These are phyloP conservation scores for Clitopilus passeckerianus DNA, from an alignment of 768 basidiomycete genomes.

Conservation along the genomic window DNA sequence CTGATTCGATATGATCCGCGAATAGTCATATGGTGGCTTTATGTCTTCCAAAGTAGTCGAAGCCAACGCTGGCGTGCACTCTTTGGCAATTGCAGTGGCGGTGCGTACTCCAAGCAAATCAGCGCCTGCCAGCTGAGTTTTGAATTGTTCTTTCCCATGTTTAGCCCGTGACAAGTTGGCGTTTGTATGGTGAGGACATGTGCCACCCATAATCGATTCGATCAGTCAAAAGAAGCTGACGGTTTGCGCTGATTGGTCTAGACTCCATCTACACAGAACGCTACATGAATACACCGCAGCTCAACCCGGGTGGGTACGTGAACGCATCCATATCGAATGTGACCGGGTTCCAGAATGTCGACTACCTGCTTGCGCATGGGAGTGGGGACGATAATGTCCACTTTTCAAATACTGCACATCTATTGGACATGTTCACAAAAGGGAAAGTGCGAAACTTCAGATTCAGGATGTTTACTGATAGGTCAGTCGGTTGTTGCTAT, in stretches of 20 bases:
- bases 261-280: slow-evolving; percentile 98
- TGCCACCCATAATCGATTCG: background rate
- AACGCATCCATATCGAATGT: slow-evolving; percentile 87
- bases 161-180: slow-evolving; percentile 87
- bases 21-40: slow-evolving; percentile 92
- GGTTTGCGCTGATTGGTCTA: slow-evolving; percentile 18
- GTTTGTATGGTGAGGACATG: slow-evolving; percentile 57
- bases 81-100: slow-evolving; percentile 87
- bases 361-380: slow-evolving; percentile 87
- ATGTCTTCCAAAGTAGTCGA: slow-evolving; percentile 93
- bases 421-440: slow-evolving; percentile 90
- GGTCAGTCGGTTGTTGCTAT: slow-evolving; percentile 39
- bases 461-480: slow-evolving; percentile 97
- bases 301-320: slow-evolving; percentile 84
- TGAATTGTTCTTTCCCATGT: background rate
- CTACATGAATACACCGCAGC: slow-evolving; percentile 83
- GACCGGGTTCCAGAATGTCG: slow-evolving; percentile 74
- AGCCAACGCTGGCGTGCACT: slow-evolving; percentile 84
- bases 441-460: slow-evolving; percentile 68
- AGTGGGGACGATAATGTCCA: slow-evolving; percentile 98
- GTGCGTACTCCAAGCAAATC: slow-evolving; percentile 37
- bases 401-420: slow-evolving; percentile 82
- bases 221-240: slow-evolving; percentile 3
- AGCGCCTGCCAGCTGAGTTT: background rate
- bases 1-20: background rate